These are phyloP conservation scores for Sophora flavescens DNA, from an alignment of 306 rosid species.

Conservation along the genomic window DNA sequence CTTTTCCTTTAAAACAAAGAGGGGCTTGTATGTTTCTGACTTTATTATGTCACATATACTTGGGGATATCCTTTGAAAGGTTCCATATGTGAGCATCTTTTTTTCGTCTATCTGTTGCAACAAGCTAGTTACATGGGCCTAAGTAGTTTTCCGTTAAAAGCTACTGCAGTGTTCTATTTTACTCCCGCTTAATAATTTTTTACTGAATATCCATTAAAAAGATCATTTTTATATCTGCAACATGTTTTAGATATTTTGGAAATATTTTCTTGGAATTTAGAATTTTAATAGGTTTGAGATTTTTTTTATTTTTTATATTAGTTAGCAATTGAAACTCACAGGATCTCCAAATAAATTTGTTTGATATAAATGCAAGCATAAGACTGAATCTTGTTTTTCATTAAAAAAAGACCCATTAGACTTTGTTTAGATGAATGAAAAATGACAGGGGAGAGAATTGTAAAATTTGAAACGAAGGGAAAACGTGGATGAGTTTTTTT, in stretches of 20 bases:
- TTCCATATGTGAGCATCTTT: constrained; percentile 51
- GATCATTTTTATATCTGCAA: neutral
- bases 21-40: constrained; percentile 6
- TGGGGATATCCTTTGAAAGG: constrained; percentile 52
- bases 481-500: no score
- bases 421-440: no score
- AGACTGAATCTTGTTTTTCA: no score
- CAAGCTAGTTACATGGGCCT: neutral
- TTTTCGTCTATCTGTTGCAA: neutral
- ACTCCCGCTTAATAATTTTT: neutral
- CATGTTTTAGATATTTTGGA: neutral
- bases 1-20: constrained; percentile 9
- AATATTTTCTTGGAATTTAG: neutral
- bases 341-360: no score
- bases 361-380: no score
- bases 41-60: constrained; percentile 11
- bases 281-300: neutral
- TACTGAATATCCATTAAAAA: neutral
- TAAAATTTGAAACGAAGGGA: no score
- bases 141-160: constrained; percentile 18
- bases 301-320: neutral
- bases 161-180: neutral
- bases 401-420: no score
- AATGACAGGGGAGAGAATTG: no score
- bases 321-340: no score